Conservation (phyloP, 2,329 filamentous ascomycete species). For the Colletotrichum tamarilloi region DNA sequence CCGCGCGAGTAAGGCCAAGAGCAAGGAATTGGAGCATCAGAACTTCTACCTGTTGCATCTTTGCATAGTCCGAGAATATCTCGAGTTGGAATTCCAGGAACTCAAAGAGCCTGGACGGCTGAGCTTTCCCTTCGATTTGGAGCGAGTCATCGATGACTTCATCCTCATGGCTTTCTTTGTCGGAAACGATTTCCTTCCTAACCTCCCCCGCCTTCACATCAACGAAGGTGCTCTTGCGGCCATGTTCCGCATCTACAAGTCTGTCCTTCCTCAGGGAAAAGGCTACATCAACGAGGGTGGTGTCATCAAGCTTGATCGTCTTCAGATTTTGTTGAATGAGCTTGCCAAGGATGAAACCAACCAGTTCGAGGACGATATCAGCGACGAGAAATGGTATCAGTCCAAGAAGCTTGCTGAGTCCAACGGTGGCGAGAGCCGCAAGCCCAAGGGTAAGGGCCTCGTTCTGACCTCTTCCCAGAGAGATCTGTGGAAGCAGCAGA, state of each 20-base stretch:
- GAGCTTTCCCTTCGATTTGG: slow-evolving; percentile 88
- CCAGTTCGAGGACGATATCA: slow-evolving; percentile 92
- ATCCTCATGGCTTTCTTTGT: slow-evolving; percentile 99
- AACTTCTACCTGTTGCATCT: slow-evolving; percentile 98
- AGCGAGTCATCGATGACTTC: slow-evolving; percentile 98
- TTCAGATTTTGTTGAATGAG: slow-evolving; percentile 83
- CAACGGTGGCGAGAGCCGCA: slow-evolving; percentile 65
- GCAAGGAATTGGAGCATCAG: slow-evolving; percentile 97
- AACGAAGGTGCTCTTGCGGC: slow-evolving; percentile 96
- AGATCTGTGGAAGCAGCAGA: slow-evolving; percentile 80
- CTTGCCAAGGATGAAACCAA: slow-evolving; percentile 88
- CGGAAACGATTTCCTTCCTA: slow-evolving; percentile 98
- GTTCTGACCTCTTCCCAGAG: slow-evolving; percentile 84
- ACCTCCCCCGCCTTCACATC: slow-evolving; percentile 95
- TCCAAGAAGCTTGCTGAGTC: slow-evolving; percentile 81
- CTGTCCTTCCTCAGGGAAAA: slow-evolving; percentile 84
- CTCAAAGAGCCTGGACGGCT: slow-evolving; percentile 79
- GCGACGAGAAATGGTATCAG: slow-evolving; percentile 91
- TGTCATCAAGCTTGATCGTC: slow-evolving; percentile 85
- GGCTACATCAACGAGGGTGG: slow-evolving; percentile 98
- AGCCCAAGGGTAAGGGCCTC: slow-evolving; percentile 67
- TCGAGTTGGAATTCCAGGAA: slow-evolving; percentile 97
- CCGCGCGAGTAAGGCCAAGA: slow-evolving; percentile 85
- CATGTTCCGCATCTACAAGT: slow-evolving; percentile 98
- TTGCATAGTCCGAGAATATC: slow-evolving; percentile 96